Evolutionary conservation across 1,284 basidiomycete genomes (phyloP), one percentile per base, ranked within the genome.

Genomic region (Ceratobasidium sp.): DNA sequence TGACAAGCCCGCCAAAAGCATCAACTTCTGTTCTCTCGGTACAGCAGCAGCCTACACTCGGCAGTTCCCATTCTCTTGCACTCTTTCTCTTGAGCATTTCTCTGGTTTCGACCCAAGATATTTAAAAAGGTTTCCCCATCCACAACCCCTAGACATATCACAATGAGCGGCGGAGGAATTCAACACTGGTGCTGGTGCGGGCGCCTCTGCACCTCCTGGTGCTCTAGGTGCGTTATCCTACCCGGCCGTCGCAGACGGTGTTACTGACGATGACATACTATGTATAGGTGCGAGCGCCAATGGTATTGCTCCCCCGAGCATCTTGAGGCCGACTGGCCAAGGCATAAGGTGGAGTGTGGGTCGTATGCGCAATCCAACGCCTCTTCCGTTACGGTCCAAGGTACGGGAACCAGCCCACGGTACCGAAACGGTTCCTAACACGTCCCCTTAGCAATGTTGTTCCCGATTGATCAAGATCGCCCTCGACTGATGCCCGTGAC

Each of bases 381-480:
- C 31, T 27, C 45, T n/a, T 49, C 58, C 3, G 34, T 64, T 47
- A 64, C 58, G 5, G 58, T 64, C 22, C 58, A 64, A 64, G 58
- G 58, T 64, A 50, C 34, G 58, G n/a, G n/a, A n/a, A 38, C 54
- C 15, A 20, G 31, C 8, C 8, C 38, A 27, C 58, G 10, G 10
- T 22, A 20, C n/a, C n/a, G 10, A 12, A 47, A 47, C 45, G 22
- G 10, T 47, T 47, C n/a, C 22, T 12, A 47, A 8, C 10, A 47
- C 22, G 6, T 15, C 29, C 68, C 91, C 2, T 86, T 87, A 32
- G 90, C 88, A 2, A 86, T 93, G 71, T 79, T 91, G 25, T 92
- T 93, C 75, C 78, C 84, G 1, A 87, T 89, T 0, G 85, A 88
- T 74, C 88, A 91, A 81, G 91, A 91, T 15, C 55, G 64, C 50